Conservation (phyloP, 208 protist species). For the Zelonia costaricensis region DNA sequence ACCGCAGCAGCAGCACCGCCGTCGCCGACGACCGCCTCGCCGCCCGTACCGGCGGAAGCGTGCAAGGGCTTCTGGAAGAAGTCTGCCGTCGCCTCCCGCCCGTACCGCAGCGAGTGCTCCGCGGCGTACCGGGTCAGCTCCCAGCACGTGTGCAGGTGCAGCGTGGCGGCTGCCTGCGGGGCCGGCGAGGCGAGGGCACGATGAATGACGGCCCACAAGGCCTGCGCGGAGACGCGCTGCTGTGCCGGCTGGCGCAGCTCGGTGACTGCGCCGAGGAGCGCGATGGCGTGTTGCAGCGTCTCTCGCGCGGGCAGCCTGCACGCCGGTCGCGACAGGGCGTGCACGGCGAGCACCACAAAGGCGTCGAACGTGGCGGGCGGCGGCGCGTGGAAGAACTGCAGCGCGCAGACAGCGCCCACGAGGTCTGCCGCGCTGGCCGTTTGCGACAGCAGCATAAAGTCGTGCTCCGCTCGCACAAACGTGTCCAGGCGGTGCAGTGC, state of each 20-base stretch:
- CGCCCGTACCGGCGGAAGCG: too few species aligned
- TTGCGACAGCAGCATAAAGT: constrained; percentile 29
- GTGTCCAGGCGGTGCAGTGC: constrained; percentile 51
- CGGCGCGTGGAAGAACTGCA: constrained; percentile 61
- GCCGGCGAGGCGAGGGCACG: background rate
- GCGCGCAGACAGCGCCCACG: constrained; percentile 36
- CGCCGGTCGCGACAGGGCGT: background rate
- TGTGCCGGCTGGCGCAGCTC: constrained; percentile 21
- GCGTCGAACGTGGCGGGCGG: constrained; percentile 77
- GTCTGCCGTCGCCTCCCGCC: constrained; percentile 1
- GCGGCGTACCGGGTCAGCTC: constrained; percentile 6
- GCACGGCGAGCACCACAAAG: constrained; percentile 28
- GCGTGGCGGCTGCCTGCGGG: background rate
- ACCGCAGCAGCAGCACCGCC: too few species aligned
- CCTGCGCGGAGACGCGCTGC: constrained; percentile 17
- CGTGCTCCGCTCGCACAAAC: constrained; percentile 32
- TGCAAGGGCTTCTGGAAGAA: too few species aligned
- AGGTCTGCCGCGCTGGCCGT: constrained; percentile 46
- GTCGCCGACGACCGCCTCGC: too few species aligned
- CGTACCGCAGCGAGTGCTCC: constrained; percentile 10
- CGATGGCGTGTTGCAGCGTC: constrained; percentile 30
- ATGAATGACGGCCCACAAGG: constrained; percentile 20
- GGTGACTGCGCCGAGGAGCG: constrained; percentile 23
- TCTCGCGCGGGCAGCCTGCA: background rate
- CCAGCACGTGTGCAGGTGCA: constrained; percentile 13